Evolutionary conservation across 768 basidiomycete genomes (phyloP).

Genomic region (Lyophyllum atratum): DNA sequence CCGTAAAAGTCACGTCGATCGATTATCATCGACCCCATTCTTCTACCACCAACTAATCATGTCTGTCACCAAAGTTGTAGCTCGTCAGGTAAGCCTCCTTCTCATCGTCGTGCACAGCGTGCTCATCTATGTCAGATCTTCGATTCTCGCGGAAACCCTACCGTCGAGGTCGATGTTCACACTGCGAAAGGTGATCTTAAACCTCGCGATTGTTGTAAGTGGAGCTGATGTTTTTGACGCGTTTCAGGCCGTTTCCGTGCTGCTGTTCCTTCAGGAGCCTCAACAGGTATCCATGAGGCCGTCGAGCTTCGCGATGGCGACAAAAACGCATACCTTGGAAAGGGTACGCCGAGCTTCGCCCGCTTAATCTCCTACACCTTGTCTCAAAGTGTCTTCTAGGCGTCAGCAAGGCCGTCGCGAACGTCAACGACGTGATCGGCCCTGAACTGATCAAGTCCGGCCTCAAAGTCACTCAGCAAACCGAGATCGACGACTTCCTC

Average conservation of each 20-base stretch:
- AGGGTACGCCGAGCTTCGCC: constrained; percentile 59
- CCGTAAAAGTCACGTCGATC: constrained; percentile 41
- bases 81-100: constrained; percentile 73
- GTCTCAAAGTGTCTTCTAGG: constrained; percentile 47
- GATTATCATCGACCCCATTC: constrained; percentile 25
- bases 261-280: constrained; percentile 96
- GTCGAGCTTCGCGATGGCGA: constrained; percentile 98
- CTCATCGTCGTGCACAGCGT: constrained; percentile 8
- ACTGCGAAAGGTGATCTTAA: constrained; percentile 73
- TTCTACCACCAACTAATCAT: constrained; percentile 51
- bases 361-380: constrained; percentile 5
- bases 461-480: constrained; percentile 86
- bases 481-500: constrained; percentile 95
- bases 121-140: constrained; percentile 72
- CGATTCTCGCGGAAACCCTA: constrained; percentile 98
- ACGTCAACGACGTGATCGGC: constrained; percentile 91
- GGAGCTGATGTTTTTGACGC: constrained; percentile 10
- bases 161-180: constrained; percentile 90
- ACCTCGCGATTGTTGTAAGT: neutral
- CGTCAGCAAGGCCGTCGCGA: constrained; percentile 89
- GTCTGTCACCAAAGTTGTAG: constrained; percentile 91
- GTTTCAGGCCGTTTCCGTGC: constrained; percentile 85
- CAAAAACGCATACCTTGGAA: constrained; percentile 91
- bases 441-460: constrained; percentile 85
- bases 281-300: constrained; percentile 97